Evolutionary conservation across 768 basidiomycete species (phyloP), one percentile per base, ranked within the genome.

Genomic region (Coprinellus aureogranulatus): DNA sequence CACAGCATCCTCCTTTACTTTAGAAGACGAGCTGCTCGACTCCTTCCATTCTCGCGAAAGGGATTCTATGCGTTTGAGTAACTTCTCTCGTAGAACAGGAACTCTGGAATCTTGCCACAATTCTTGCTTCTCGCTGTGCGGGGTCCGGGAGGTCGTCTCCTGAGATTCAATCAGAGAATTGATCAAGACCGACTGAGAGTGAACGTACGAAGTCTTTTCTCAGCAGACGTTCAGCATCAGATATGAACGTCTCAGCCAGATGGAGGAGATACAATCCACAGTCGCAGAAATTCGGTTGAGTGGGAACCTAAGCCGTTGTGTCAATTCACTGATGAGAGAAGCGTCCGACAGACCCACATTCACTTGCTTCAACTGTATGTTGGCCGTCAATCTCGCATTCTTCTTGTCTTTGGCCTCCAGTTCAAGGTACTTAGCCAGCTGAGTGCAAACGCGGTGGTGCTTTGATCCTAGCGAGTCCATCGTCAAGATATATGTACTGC

Each of bases 211-310:
- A 34, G 34, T 14, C 14, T 14, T 14, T 34, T 6, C 34, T 6
- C 8, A 34, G 6, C 8, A 34, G 34, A 34, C 14, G 6, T 14
- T 14, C 14, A 14, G 34, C 34, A 34, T 88, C 72, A 10, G 66
- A 71, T 71, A 96, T 82, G 66, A 98, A 91, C 0, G 82, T 83
- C 63, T 85, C 77, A 9, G 87, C 89, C 52, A 92, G 92, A 66
- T 98, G 94, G 11, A 98, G 75, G 14, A 98, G 78, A 69, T 91
- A 99, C 30, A 97, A 69, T 6, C 97, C 96, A 62, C 97, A 99
- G 69, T 98, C 94, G 65, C 87, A 90, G 61, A 78, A 90, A 67
- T 98, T 97, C 18, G 85, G 84, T 68, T 99, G 96, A 25, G 77
- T 75, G 3, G 96, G 95, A 4, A 94, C 92, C 92, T 95, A 62